A percentile compares a stretch with the other conserved stretches of the same genome.
Conservation (phyloP, 2,329 filamentous ascomycete genomes). For the Stachybotrys chlorohalonatus region DNA sequence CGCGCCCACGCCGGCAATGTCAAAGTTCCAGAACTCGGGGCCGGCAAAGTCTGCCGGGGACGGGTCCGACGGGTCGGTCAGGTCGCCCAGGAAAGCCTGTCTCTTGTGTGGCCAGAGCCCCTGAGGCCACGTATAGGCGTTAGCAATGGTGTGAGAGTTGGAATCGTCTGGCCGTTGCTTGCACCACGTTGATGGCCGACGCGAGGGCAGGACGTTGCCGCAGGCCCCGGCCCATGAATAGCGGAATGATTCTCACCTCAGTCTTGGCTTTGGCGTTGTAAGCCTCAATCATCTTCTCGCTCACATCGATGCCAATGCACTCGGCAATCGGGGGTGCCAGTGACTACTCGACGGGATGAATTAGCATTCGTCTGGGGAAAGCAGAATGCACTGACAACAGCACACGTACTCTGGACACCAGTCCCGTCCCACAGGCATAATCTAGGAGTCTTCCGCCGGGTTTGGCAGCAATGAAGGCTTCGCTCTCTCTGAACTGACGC, state of each 20-base stretch:
- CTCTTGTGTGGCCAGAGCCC: conserved; percentile 44
- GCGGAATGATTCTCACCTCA: conserved; percentile 27
- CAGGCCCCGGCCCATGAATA: background rate
- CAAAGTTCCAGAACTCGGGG: conserved; percentile 59
- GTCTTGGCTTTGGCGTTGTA: conserved; percentile 55
- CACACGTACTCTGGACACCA: conserved; percentile 50
- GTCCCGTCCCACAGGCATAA: conserved; percentile 67
- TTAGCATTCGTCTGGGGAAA: background rate
- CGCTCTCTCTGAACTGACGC: conserved; percentile 39
- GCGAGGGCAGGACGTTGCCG: too few relatives aligned
- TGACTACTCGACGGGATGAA: conserved; percentile 6
- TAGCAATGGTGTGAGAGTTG: background rate
- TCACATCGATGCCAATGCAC: conserved; percentile 61
- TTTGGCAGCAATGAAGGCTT: conserved; percentile 51
- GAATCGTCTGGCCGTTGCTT: too few relatives aligned
- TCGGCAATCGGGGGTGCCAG: conserved; percentile 30
- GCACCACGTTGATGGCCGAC: too few relatives aligned
- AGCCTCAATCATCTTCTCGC: conserved; percentile 57
- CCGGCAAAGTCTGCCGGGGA: conserved; percentile 47
- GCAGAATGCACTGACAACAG: background rate
- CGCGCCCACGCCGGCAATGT: conserved; percentile 53
- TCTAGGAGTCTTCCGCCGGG: conserved; percentile 51
- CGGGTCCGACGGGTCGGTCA: conserved; percentile 35
- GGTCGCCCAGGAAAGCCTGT: conserved; percentile 48
- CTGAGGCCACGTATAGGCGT: conserved; percentile 13